Conservation (phyloP, 2,329 filamentous ascomycete species). For the Claviceps pusilla region DNA sequence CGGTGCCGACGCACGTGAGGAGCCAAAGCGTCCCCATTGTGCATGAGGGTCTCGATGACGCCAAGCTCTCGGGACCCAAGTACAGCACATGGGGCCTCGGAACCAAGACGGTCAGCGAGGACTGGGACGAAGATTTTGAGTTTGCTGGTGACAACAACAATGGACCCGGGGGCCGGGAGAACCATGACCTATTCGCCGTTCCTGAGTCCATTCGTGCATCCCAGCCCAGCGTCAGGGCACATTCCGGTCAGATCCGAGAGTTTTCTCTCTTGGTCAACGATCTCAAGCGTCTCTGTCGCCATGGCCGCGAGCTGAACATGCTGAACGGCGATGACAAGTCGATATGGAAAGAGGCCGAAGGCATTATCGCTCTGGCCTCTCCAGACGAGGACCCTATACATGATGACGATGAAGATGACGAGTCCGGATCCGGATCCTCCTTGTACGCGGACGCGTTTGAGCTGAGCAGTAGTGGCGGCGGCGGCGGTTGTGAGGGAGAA, state of each 20-base stretch:
- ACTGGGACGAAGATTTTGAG: slow-evolving; percentile 84
- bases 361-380: slow-evolving; percentile 71
- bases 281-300: slow-evolving; percentile 59
- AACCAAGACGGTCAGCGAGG: slow-evolving; percentile 67
- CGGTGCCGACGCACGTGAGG: slow-evolving; percentile 55
- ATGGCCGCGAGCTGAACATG: slow-evolving; percentile 54
- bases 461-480: slow-evolving; percentile 15
- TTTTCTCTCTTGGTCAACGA: slow-evolving; percentile 71
- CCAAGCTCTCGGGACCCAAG: slow-evolving; percentile 44
- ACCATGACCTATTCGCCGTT: slow-evolving; percentile 27
- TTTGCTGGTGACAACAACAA: slow-evolving; percentile 38
- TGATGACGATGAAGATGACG: slow-evolving; percentile 12
- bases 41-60: slow-evolving; percentile 44
- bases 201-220: slow-evolving; percentile 67
- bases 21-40: slow-evolving; percentile 69
- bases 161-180: slow-evolving; percentile 21
- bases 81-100: slow-evolving; percentile 72
- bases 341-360: slow-evolving; percentile 70
- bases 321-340: slow-evolving; percentile 41
- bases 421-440: slow-evolving; percentile 20
- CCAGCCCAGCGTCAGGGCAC: slow-evolving; percentile 67
- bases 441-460: slow-evolving; percentile 25
- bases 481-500: slow-evolving; percentile 30
- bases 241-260: slow-evolving; percentile 71
- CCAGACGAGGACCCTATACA: slow-evolving; percentile 42